phyloP scores from a whole-genome alignment of 257 asterid genomes.

The Ilex asprella region DNA sequence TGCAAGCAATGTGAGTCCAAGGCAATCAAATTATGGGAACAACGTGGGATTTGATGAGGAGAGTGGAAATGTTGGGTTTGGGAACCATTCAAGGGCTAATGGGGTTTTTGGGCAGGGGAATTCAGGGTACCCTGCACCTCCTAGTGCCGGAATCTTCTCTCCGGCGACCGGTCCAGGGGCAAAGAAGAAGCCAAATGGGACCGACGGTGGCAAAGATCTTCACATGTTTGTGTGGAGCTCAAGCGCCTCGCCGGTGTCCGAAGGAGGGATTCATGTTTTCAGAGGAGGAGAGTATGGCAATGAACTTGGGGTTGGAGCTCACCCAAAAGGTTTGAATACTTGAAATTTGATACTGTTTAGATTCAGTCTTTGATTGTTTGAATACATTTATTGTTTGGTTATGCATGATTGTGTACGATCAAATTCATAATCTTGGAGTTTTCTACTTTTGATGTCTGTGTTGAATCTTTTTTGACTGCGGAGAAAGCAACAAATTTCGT shows the following conservation, averaged over 20 bases:
- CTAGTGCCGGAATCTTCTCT: constrained; percentile 75
- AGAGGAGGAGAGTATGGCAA: constrained; percentile 72
- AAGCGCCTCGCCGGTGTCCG: constrained; percentile 96
- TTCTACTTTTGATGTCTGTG: constrained; percentile 18
- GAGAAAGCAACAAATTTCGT: too few relatives aligned
- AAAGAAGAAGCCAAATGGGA: constrained; percentile 58
- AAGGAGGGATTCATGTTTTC: constrained; percentile 95
- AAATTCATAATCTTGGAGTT: constrained; percentile 18
- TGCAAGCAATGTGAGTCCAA: constrained; percentile 31
- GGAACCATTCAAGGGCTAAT: constrained; percentile 31
- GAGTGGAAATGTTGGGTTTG: constrained; percentile 30
- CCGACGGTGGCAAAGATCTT: constrained; percentile 71
- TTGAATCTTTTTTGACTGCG: too few relatives aligned
- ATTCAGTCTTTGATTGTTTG: background rate
- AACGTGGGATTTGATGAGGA: constrained; percentile 39
- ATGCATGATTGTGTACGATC: constrained; percentile 5
- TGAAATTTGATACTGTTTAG: constrained; percentile 1
- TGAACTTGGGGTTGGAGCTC: constrained; percentile 62
- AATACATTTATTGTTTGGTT: constrained; percentile 14
- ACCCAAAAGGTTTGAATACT: constrained; percentile 60
- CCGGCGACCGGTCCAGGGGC: constrained; percentile 55
- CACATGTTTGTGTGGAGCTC: constrained; percentile 99
- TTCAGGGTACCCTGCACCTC: constrained; percentile 70
- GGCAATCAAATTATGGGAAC: constrained; percentile 35
- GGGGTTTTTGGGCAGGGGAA: constrained; percentile 48